A percentile compares a stretch with the other conserved stretches of the same genome.
Evolutionary conservation across 371 early-diverging fungal species (phyloP).

Genomic region (Rhizopus delemar): DNA sequence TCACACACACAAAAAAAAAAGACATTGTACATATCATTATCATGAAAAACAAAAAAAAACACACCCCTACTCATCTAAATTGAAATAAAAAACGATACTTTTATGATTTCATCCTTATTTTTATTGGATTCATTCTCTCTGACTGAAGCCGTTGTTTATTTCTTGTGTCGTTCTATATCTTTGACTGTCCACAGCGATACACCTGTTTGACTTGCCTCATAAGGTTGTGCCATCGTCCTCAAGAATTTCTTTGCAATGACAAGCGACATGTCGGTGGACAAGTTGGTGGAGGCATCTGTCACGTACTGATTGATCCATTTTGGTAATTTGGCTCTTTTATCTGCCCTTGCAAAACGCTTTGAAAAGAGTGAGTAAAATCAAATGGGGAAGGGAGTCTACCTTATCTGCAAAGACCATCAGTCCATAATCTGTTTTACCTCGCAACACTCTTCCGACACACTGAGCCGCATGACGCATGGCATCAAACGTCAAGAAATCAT

Average conservation of each 20-base stretch:
- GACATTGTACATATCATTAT: neutral
- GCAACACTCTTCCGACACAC: constrained; percentile 97
- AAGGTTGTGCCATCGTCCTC: constrained; percentile 96
- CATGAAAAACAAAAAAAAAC: neutral
- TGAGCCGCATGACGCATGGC: constrained; percentile 99
- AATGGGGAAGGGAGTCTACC: constrained; percentile 31
- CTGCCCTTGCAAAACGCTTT: constrained; percentile 89
- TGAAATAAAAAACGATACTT: neutral
- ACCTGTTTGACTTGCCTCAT: constrained; percentile 71
- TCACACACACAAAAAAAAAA: neutral
- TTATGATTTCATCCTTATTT: neutral
- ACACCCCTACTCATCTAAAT: neutral
- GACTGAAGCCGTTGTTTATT: neutral
- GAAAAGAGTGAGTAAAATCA: neutral
- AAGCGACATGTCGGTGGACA: constrained; percentile 99
- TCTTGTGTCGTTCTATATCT: constrained; percentile 58
- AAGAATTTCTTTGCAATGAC: constrained; percentile 93
- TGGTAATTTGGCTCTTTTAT: constrained; percentile 97
- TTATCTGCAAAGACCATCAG: constrained; percentile 99
- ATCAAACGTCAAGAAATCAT: constrained; percentile 99
- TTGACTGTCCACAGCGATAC: constrained; percentile 64
- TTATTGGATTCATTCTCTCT: no score
- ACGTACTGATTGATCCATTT: constrained; percentile 97
- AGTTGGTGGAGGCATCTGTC: constrained; percentile 87
- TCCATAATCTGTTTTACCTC: constrained; percentile 99